Conservation (phyloP, 2,329 filamentous ascomycete species). For the Teratosphaeria nubilosa region DNA sequence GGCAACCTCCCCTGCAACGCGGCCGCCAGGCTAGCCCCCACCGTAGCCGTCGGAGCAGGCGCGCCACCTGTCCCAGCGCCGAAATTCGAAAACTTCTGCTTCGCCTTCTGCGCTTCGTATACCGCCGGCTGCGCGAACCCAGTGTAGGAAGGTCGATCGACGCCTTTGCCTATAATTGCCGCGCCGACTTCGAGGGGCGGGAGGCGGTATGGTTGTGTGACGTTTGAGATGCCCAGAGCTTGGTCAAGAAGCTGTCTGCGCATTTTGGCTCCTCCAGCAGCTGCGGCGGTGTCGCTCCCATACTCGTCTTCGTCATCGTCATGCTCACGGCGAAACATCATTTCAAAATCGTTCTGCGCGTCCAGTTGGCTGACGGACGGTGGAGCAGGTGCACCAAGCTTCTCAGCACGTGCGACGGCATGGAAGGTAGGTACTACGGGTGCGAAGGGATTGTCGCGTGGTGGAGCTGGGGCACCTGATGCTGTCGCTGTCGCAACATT, state of each 20-base stretch:
- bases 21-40: neutral
- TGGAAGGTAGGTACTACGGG: constrained; percentile 37
- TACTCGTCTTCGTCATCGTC: constrained; percentile 10
- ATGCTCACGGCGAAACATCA: constrained; percentile 20
- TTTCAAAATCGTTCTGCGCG: constrained; percentile 38
- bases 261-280: constrained; percentile 15
- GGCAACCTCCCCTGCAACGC: constrained; percentile 1
- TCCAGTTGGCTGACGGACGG: constrained; percentile 33
- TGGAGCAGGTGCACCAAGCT: constrained; percentile 36
- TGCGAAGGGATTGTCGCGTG: constrained; percentile 30
- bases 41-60: neutral
- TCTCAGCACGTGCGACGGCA: constrained; percentile 37
- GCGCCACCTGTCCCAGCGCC: neutral
- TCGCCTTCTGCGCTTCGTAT: constrained; percentile 1
- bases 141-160: constrained; percentile 23
- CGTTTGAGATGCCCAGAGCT: constrained; percentile 18
- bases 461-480: constrained; percentile 21
- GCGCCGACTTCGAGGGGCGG: constrained; percentile 26
- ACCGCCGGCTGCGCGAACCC: constrained; percentile 20
- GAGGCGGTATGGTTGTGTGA: constrained; percentile 24
- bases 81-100: constrained; percentile 1
- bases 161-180: constrained; percentile 23
- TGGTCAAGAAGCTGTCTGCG: constrained; percentile 25
- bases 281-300: constrained; percentile 1
- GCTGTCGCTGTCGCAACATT: constrained; percentile 29